Evolutionary conservation across 495 filamentous ascomycete genomes (phyloP).

Genomic region (Hyaloscypha finlandica): DNA sequence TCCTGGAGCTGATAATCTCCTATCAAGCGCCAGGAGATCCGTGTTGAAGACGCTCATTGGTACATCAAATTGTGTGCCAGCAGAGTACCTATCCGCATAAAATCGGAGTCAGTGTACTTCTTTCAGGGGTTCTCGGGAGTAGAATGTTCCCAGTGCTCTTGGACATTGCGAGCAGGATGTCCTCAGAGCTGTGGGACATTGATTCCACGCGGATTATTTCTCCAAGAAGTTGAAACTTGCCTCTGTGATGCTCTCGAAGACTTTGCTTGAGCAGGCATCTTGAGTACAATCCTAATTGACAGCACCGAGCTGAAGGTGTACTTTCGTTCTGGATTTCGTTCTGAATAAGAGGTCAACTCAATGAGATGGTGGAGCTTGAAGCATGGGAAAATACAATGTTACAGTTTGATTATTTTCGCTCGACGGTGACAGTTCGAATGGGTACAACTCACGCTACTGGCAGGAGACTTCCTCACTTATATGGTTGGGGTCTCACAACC

Average conservation of each 20-base stretch:
- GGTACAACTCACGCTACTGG: neutral
- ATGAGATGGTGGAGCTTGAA: neutral
- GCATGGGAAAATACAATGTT: neutral
- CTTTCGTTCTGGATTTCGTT: neutral
- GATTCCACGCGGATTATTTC: no score
- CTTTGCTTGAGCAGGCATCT: neutral
- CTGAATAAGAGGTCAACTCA: neutral
- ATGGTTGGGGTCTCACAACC: neutral
- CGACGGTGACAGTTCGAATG: neutral
- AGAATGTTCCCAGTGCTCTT: no score
- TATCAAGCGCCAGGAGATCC: neutral
- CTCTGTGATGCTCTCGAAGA: neutral
- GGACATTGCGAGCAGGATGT: no score
- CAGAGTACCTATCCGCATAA: neutral
- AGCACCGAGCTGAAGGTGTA: no score
- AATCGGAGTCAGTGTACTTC: no score
- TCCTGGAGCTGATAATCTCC: neutral
- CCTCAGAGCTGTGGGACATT: no score
- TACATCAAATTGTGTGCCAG: neutral
- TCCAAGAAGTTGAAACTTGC: no score
- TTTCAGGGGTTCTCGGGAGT: no score
- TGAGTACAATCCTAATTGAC: neutral
- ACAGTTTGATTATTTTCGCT: neutral
- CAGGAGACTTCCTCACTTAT: neutral
- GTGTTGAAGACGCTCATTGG: constrained; percentile 13